Base-by-base conservation (phyloP, 129 eudicot genomes). In the Tanacetum coccineum region DNA sequence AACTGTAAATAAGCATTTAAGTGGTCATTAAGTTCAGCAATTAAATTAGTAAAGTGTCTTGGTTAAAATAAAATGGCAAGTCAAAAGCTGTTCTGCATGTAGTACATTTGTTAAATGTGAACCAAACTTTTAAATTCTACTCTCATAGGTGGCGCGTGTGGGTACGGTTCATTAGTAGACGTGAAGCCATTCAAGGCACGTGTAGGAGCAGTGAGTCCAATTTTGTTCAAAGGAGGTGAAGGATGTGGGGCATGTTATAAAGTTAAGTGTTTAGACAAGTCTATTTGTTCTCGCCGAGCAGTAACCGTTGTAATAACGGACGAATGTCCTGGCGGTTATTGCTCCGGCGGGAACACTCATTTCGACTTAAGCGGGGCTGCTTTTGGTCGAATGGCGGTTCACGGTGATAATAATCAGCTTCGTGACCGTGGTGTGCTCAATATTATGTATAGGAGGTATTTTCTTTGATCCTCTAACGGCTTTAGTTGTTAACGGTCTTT, bases 281-380 rank as follows among this genome's bases (percentile, higher is more conserved):
- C 88, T 26, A 84, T 92, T 7, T 92, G 98, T 62, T 83, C 95
- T 18, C 85, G 83, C 36, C 74, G 92, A 64, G 95, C 95, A 9
- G 98, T 81, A 0, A 84, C 96, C 0, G 96, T 93, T 11, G 84
- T 93, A 2, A 82, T 93, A 4, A 93, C 95, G 8, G 98, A 93
- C 57, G 95, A 82, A 66, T 89, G 96, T 49, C 96, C 99, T 65
- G 95, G 95, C 19, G 95, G 91, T 3, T 74, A 77, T 61, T 84
- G 96, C 68, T 81, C 95, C 59, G 81, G 76, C 14, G 96, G 91
- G 3, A 74, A 69, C n/a, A 79, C 90, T 44, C 99, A 93, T 67
- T 93, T 93, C 40, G 99, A 93, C 72, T 88, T 94, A 6, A 87
- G 99, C n/a, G 99, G 99, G 14, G 88, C 96, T 66, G 99, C 99